Evolutionary conservation across 2,329 filamentous ascomycete species (phyloP).

Genomic region (Karstenula rhodostoma): DNA sequence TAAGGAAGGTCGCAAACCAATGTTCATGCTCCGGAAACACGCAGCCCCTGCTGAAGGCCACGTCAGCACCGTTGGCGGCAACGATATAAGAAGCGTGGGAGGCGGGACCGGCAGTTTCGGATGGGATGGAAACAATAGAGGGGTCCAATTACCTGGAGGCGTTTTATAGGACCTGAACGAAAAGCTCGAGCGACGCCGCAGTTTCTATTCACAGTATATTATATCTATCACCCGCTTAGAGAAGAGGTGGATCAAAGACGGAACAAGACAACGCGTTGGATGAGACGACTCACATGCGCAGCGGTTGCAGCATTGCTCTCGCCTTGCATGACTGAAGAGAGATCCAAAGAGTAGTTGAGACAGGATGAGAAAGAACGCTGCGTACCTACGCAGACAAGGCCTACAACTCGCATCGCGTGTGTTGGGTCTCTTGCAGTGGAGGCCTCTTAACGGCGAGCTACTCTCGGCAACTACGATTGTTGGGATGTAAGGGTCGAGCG

Average conservation of each 20-base stretch:
- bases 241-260: constrained; percentile 11
- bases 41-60: constrained; percentile 62
- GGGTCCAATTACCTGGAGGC: constrained; percentile 42
- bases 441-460: not conserved
- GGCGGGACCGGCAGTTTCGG: constrained; percentile 22
- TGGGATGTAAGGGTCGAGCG: not conserved
- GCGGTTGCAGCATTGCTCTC: not conserved
- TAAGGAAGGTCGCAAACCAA: constrained; percentile 95
- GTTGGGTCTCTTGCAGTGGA: not conserved
- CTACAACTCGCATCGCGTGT: not conserved
- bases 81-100: constrained; percentile 36
- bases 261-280: not conserved
- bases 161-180: constrained; percentile 35
- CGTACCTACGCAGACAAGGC: not conserved
- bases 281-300: not conserved
- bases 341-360: not conserved
- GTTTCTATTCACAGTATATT: constrained; percentile 8
- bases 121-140: constrained; percentile 30
- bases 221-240: constrained; percentile 1
- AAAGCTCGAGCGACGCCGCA: constrained; percentile 4
- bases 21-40: constrained; percentile 92
- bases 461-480: not conserved
- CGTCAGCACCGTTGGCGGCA: constrained; percentile 50
- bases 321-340: not conserved
- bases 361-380: not conserved